Base-by-base conservation (phyloP, 2,329 filamentous ascomycete genomes). In the Periconia digitata region DNA sequence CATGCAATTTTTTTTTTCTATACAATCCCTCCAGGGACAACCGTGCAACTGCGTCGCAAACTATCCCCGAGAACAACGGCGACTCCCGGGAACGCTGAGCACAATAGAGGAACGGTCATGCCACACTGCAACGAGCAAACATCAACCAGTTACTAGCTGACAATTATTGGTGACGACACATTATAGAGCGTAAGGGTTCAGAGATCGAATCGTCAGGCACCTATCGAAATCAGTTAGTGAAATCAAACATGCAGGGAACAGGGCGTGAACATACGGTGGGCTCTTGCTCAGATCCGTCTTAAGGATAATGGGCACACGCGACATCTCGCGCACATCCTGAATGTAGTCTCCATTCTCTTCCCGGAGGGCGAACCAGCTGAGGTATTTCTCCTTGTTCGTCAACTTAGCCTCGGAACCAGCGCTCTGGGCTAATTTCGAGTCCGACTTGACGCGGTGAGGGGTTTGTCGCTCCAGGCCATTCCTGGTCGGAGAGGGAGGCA, bases 231-330 rank as follows among this genome's bases (percentile, higher is more conserved):
- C 45, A 49, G 49, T 68, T 47, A 66, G 59, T 45, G 46, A 8
- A 40, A 32, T 40, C 38, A 43, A 42, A 48, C 16, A 23, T 15
- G 20, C 12, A 29, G 20, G 13, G 40, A 13, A 20, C 8, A 36
- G 10, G 24, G 32, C 12, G 39, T 51, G 8, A 54, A 92, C 94
- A 85, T 88, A 99, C 92, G 94, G 94, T 76, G 94, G 94, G 78
- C 92, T 97, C 89, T 99, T 99, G 76, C 82, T 90, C 66, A 99
- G 83, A 76, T 99, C 94, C 58, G 94, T 97, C 85, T 96, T 97
- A 66, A 99, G 77, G 71, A 99, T 95, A 59, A 99, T 89, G n/a
- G 94, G 94, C 53, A 99, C 89, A 60, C 92, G 83, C 37, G 90
- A 92, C 92, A 99, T 96, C 79, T 99, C 94, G 49, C 86, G 92